These are phyloP conservation scores for Colletotrichum phormii DNA, from an alignment of 2,329 filamentous ascomycete species.

Conservation along the genomic window DNA sequence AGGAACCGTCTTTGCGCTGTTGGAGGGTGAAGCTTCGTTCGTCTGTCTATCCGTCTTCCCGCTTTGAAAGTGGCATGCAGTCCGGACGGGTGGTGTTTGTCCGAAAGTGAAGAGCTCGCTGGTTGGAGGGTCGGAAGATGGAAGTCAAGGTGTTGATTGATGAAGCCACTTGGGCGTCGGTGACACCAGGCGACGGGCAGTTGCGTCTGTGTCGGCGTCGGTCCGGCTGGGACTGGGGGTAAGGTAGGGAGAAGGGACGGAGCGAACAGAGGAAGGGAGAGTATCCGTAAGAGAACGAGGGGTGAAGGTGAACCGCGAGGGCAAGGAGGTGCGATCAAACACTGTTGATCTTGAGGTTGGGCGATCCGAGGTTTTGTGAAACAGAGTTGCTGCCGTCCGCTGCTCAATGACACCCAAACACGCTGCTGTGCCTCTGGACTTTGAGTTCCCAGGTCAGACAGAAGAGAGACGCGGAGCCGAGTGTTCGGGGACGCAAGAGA, in stretches of 20 bases:
- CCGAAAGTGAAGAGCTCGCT: conserved; percentile 1
- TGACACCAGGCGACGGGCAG: conserved; percentile 24
- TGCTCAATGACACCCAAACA: conserved; percentile 34
- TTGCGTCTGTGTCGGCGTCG: conserved; percentile 27
- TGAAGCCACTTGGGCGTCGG: not conserved
- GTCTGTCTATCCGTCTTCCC: not conserved
- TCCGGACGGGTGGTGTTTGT: conserved; percentile 27
- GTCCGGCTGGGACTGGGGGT: conserved; percentile 1
- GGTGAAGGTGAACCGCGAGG: not conserved
- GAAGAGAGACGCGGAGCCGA: not conserved
- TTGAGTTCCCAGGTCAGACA: conserved; percentile 2
- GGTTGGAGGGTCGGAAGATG: not conserved
- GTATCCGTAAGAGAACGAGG: not conserved
- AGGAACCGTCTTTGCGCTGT: not conserved
- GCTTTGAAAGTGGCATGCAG: not conserved
- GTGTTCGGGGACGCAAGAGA: not conserved
- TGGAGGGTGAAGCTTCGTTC: not conserved
- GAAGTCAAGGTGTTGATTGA: conserved; percentile 13
- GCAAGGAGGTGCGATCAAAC: conserved; percentile 21
- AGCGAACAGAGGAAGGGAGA: not conserved
- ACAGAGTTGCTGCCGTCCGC: conserved; percentile 23
- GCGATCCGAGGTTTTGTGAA: conserved; percentile 25
- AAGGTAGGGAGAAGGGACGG: not conserved
- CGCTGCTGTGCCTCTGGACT: conserved; percentile 13
- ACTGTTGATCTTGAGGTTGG: not conserved